Evolutionary conservation across 805 yeast species (phyloP).

Genomic region (Lipomyces starkeyi): DNA sequence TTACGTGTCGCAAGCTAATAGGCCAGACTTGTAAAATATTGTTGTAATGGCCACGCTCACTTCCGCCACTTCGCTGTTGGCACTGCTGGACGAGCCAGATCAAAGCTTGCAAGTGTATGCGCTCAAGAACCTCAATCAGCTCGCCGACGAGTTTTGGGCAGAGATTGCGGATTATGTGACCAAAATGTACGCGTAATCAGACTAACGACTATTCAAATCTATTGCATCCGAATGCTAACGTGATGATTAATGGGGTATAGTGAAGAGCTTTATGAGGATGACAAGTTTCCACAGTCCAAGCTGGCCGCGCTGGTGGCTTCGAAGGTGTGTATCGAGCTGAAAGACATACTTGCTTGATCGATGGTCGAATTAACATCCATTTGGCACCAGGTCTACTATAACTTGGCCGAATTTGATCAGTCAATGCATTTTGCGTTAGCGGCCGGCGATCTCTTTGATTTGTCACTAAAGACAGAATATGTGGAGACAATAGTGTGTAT

Average conservation of each 20-base stretch:
- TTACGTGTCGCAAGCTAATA: neutral
- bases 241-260: slow-evolving; percentile 24
- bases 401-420: slow-evolving; percentile 90
- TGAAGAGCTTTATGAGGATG: slow-evolving; percentile 90
- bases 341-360: neutral
- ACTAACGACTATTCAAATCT: neutral
- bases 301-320: slow-evolving; percentile 93
- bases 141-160: slow-evolving; percentile 95
- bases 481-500: slow-evolving; percentile 85
- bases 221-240: neutral
- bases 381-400: slow-evolving; percentile 60
- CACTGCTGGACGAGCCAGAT: slow-evolving; percentile 85
- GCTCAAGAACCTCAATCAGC: slow-evolving; percentile 73
- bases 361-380: neutral
- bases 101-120: slow-evolving; percentile 80
- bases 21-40: neutral
- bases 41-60: slow-evolving; percentile 51
- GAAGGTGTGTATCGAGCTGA: slow-evolving; percentile 56
- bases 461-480: slow-evolving; percentile 78
- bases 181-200: slow-evolving; percentile 55
- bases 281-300: slow-evolving; percentile 70
- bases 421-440: slow-evolving; percentile 87
- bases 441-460: slow-evolving; percentile 80
- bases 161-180: slow-evolving; percentile 90
- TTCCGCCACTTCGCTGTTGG: slow-evolving; percentile 90